Conservation (phyloP, 345 rosid genomes). For the Linum tenue region DNA sequence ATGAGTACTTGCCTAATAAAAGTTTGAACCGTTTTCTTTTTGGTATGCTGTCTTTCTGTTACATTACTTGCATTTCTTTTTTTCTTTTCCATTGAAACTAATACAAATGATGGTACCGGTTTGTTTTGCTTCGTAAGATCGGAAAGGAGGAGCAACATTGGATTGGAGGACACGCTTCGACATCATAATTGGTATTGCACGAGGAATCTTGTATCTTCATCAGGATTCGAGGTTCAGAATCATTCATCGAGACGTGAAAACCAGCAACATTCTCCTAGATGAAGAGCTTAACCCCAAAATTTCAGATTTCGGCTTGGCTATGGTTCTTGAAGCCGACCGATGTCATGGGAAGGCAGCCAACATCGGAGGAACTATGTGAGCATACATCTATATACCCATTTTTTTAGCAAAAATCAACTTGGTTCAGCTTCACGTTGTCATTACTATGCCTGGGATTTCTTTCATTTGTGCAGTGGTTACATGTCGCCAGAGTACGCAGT, state of each 20-base stretch:
- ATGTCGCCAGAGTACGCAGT: constrained; percentile 23
- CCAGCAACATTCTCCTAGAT: background rate
- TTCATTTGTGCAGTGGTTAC: constrained; percentile 14
- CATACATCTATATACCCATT: background rate
- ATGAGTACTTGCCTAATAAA: constrained; percentile 15
- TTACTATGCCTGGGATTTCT: too few species aligned
- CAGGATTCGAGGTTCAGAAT: constrained; percentile 3
- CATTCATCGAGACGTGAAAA: background rate
- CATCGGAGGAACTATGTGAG: constrained; percentile 19
- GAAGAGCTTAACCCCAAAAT: constrained; percentile 1
- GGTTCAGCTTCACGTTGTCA: background rate
- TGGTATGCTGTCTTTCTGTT: constrained; percentile 2
- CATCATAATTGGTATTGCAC: constrained; percentile 1
- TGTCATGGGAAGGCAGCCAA: background rate
- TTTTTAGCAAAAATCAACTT: background rate
- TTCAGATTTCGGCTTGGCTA: constrained; percentile 18
- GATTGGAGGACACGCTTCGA: background rate
- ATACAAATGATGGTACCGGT: background rate
- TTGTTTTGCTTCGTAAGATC: background rate
- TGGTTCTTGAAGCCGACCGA: constrained; percentile 5
- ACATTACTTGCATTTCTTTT: background rate
- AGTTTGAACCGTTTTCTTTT: constrained; percentile 12
- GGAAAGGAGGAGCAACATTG: background rate
- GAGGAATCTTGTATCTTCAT: constrained; percentile 4
- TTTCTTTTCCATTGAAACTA: background rate